Evolutionary conservation across 1,284 basidiomycete genomes (phyloP), one percentile per base, ranked within the genome.

Genomic region (Coniophora puteana): DNA sequence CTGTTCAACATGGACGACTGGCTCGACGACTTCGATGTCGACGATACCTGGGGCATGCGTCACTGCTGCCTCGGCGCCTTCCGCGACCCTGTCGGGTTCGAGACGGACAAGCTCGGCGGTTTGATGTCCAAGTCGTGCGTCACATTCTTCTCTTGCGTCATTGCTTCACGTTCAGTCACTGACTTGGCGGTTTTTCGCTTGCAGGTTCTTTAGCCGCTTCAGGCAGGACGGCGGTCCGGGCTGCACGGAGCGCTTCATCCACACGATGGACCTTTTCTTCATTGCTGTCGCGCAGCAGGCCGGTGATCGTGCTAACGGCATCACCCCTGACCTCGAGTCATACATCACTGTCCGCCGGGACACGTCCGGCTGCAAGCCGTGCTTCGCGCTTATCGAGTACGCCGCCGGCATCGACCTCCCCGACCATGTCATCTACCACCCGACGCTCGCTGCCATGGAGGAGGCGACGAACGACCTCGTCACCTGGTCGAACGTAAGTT

Each of bases 321-420:
- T 54, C 8, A 58, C 78, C 29, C 74, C 72, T 8, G 73, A 77
- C 52, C 62, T 81, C 18, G 76, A 81, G 43, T 71, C 74, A 4
- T 82, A 78, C 46, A 76, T 81, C 48, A 66, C 70, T 42, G 54
- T 78, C 30, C 68, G 79, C 25, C 65, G 78, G 34, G 74, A 81
- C 46, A 80, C 76, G 31, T 59, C 58, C 59, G 79, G 73, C 2
- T 77, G 77, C 55, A 78, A 77, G 48, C 74, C 79, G 13, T 77
- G 72, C 49, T 80, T 72, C 63, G 76, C 68, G n/a, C 55, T 79
- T 6, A 74, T 79, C 33, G 78, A 80, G 63, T 78, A 78, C 52
- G 71, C 67, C 13, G 63, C 70, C 11, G 68, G 63, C 16, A 73
- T 80, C 36, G 74, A 80, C 47, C 58, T 81, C 24, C 78, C 80